phyloP scores from a whole-genome alignment of 2,329 filamentous ascomycete species.

The Huntiella omanensis region DNA sequence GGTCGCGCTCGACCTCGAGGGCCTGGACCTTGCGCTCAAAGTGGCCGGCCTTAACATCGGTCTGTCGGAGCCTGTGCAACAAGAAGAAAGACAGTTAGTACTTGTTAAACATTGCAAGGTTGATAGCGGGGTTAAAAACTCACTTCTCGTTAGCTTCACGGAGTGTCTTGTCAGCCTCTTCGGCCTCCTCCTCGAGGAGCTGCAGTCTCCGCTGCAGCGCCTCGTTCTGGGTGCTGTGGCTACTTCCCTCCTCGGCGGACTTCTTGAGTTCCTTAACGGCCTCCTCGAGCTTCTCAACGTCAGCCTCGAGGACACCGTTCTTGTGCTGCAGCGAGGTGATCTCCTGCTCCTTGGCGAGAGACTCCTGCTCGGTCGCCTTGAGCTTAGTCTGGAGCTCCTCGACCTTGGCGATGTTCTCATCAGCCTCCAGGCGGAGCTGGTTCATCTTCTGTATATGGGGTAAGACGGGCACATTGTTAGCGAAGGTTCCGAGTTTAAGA shows the following conservation, averaged over 20 bases:
- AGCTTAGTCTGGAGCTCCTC: slow-evolving; percentile 77
- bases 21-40: slow-evolving; percentile 99
- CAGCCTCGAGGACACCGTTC: slow-evolving; percentile 73
- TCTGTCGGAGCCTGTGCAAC: slow-evolving; percentile 68
- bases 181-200: slow-evolving; percentile 93
- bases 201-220: slow-evolving; percentile 79
- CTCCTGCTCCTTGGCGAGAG: slow-evolving; percentile 90
- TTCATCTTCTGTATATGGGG: slow-evolving; percentile 61
- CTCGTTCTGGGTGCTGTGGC: slow-evolving; percentile 77
- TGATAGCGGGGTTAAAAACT: slow-evolving; percentile 20
- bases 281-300: slow-evolving; percentile 83
- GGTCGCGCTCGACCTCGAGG: slow-evolving; percentile 74
- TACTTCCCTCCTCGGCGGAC: slow-evolving; percentile 63
- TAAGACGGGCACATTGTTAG: neutral
- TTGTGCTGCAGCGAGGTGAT: slow-evolving; percentile 93
- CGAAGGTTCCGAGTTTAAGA: slow-evolving; percentile 12
- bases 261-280: slow-evolving; percentile 76
- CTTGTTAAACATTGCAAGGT: neutral
- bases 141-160: slow-evolving; percentile 98
- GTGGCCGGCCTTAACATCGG: slow-evolving; percentile 97
- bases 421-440: slow-evolving; percentile 82
- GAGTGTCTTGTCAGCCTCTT: slow-evolving; percentile 88
- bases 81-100: neutral
- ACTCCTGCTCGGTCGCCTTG: slow-evolving; percentile 87
- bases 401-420: slow-evolving; percentile 61